Percentiles rank a stretch among this genome's conserved stretches.
Conservation (phyloP, 129 eudicot genomes). For the Glebionis coronaria region DNA sequence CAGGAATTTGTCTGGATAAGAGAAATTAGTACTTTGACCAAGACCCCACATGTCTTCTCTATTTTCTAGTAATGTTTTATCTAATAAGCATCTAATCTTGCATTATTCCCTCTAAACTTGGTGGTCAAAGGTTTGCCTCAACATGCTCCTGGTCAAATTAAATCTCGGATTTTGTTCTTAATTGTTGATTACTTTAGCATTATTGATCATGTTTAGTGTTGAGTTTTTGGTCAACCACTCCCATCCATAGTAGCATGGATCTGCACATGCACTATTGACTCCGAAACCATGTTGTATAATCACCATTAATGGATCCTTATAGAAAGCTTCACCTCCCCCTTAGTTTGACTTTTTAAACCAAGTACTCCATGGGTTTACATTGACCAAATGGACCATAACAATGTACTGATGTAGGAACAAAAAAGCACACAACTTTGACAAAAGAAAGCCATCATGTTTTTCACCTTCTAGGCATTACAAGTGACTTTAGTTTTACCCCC, state of each 20-base stretch:
- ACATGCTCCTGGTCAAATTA: constrained; percentile 37
- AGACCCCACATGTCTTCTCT: constrained; percentile 14
- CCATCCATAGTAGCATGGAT: constrained; percentile 28
- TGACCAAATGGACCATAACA: constrained; percentile 53
- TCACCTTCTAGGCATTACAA: constrained; percentile 29
- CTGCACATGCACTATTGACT: constrained; percentile 83
- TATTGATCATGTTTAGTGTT: constrained; percentile 18
- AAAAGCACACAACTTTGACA: constrained; percentile 29
- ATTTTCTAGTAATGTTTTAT: constrained; percentile 9
- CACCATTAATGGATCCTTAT: constrained; percentile 41
- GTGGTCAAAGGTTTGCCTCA: constrained; percentile 27
- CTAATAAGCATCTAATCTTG: constrained; percentile 20
- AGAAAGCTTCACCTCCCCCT: constrained; percentile 41
- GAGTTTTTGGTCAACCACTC: constrained; percentile 28
- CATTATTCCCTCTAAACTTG: constrained; percentile 22
- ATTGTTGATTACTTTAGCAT: constrained; percentile 17
- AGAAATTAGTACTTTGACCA: constrained; percentile 22
- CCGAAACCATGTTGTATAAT: constrained; percentile 55
- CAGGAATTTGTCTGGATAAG: constrained; percentile 15
- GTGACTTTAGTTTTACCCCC: constrained; percentile 30
- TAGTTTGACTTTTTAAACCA: constrained; percentile 50
- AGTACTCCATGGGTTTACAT: constrained; percentile 49
- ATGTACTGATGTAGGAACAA: constrained; percentile 31
- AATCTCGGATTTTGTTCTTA: constrained; percentile 23
- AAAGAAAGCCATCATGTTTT: constrained; percentile 30